Base-by-base conservation (phyloP, 2,329 filamentous ascomycete species). In the Fusarium bulbicola region DNA sequence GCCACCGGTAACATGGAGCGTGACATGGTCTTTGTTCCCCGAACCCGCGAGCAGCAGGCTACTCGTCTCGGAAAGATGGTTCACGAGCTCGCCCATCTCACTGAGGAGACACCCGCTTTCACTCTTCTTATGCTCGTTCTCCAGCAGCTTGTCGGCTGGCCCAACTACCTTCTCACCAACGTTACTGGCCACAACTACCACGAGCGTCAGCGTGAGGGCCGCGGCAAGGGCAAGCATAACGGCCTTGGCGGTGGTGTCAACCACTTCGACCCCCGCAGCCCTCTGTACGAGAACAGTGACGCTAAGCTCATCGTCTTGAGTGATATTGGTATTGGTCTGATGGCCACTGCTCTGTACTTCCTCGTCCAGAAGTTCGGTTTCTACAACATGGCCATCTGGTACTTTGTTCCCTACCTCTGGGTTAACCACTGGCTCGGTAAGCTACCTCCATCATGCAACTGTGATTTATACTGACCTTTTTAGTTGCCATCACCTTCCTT, bases 21-120 rank as follows among this genome's bases (percentile, higher is more conserved):
- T 77, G 96, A 99, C 85, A 99, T 99, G 96, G 96, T 98, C 73
- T 98, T 98, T 82, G 88, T 98, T n/a, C 96, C 96, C 68, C 94
- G 94, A 85, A 97, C 95, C 63, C 92, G 95, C 66, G 91, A 96
- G 75, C 85, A 93, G 81, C 95, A 93, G 80, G 94, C 95, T 74
- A 88, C 87, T 69, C 92, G 92, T 66, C 82, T 95, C 68, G 94
- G 95, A 79, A 89, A 88, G 78, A 79, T 95, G 66, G 86, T 88
- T 59, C 94, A 98, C 83, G 94, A 98, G 85, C 85, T 99, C 66
- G 86, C 90, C 67, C 95, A 99, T 85, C 88, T 99, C 68, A 92
- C 93, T 76, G 96, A 99, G 88, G 96, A 99, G 87, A 97, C 96
- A 2, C 96, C 96, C 54, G 91, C 97, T 78, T 90, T 89, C 76